Evolutionary conservation across 441 rosid species (phyloP), one percentile per base, ranked within the genome.

Genomic region (Populus hybrid): DNA sequence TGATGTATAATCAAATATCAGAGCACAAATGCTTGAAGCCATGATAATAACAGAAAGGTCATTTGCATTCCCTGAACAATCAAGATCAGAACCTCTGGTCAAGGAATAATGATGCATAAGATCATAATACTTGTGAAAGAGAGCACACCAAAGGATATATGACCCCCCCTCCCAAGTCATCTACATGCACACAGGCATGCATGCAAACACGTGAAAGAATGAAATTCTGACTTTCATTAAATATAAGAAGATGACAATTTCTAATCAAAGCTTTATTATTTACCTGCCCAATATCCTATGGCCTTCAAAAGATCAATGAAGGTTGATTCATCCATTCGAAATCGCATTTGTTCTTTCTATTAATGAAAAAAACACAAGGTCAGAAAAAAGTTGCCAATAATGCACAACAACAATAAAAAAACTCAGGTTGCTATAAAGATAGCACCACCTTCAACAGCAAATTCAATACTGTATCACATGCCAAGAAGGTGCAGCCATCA

Each of bases 381-480:
- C 69, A 2, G 30, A 75, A 40, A 69, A 65, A 50, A 12, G 36
- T 6, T 26, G 76, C 80, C 34, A 81, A 73, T 71, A 75, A 67
- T 24, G 28, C 53, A 67, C 35, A 67, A 8, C 8, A 3, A 63
- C 72, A 28, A 30, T 3, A 32, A 42, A 63, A 75, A 32, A 69
- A 57, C 67, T 42, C 36, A 72, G 16, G 30, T 76, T 67, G 67
- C 59, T 36, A 77, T 70, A 63, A 77, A 71, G 75, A 81, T 16
- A 71, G 82, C 18, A 35, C 65, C 81, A 94, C 99, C 98, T 93
- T 93, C 89, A 93, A 74, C 81, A 94, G 93, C 78, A 94, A 76
- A 87, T 92, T 94, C 93, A 93, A 69, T 79, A 96, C 75, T 38
- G 93, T 89, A 87, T 94, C 99, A 68, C 98, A 94, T 14, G 98